Evolutionary conservation across 345 rosid species (phyloP).

Genomic region (Pistacia integerrima): DNA sequence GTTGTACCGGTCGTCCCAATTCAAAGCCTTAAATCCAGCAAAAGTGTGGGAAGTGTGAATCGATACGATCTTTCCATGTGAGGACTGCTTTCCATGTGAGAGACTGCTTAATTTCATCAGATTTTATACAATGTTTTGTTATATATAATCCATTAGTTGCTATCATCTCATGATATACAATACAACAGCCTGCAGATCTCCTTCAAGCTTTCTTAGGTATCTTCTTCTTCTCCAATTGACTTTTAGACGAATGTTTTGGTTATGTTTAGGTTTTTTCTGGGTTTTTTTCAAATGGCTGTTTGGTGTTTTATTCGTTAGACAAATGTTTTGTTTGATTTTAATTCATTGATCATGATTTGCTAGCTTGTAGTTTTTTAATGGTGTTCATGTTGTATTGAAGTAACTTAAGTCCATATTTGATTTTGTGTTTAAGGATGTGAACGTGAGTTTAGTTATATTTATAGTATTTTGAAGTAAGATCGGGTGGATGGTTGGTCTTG

Average conservation of each 20-base stretch:
- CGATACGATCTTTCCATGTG: background rate
- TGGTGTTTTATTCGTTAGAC: background rate
- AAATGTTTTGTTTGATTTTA: background rate
- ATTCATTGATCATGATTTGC: background rate
- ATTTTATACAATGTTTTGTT: too few relatives aligned
- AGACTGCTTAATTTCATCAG: too few relatives aligned
- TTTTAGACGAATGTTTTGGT: too few relatives aligned
- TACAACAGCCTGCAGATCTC: background rate
- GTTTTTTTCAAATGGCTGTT: background rate
- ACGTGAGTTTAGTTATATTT: background rate
- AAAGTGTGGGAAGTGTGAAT: background rate
- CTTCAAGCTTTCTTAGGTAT: constrained; percentile 7
- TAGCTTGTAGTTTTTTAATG: background rate
- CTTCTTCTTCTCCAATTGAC: background rate
- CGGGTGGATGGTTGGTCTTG: background rate
- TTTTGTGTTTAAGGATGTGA: constrained; percentile 5
- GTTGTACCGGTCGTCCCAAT: background rate
- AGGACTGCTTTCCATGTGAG: background rate
- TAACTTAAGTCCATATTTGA: background rate
- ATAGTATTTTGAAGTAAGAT: background rate
- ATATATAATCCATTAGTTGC: background rate
- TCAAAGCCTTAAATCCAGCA: background rate
- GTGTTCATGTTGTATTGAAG: background rate
- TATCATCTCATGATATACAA: background rate
- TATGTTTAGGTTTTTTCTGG: background rate